These are phyloP conservation scores for Geranomyces michiganensis DNA, from an alignment of 192 early-diverging fungal species.

Conservation along the genomic window DNA sequence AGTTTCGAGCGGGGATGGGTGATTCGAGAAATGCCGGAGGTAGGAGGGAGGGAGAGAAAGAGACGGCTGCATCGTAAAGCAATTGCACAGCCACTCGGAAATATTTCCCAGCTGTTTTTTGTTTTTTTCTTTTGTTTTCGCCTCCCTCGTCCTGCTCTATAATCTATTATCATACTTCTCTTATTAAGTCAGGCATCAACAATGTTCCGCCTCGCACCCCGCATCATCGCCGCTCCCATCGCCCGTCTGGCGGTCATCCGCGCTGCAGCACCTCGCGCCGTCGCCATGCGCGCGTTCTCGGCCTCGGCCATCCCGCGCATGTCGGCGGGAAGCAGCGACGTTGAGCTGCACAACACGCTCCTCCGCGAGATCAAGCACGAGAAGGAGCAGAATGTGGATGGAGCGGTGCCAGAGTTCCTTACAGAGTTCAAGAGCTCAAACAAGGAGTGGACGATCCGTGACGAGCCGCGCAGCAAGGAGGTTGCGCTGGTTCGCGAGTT, in stretches of 20 bases:
- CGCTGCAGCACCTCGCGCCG: background rate
- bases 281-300: slow-evolving; percentile 9
- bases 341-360: slow-evolving; percentile 72
- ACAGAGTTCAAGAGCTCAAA: slow-evolving; percentile 65
- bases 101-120: too few species aligned
- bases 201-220: slow-evolving; percentile 21
- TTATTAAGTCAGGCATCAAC: background rate
- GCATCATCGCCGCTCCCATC: slow-evolving; percentile 1
- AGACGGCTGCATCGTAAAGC: too few species aligned
- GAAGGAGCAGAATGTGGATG: slow-evolving; percentile 57
- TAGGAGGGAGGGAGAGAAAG: too few species aligned
- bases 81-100: too few species aligned
- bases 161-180: too few species aligned
- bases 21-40: too few species aligned
- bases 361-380: slow-evolving; percentile 78
- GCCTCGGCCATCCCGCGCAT: slow-evolving; percentile 18
- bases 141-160: too few species aligned
- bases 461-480: slow-evolving; percentile 76
- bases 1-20: too few species aligned
- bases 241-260: background rate
- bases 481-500: slow-evolving; percentile 81
- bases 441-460: slow-evolving; percentile 72
- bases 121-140: too few species aligned
- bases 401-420: slow-evolving; percentile 66
- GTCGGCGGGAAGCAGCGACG: slow-evolving; percentile 51